These are phyloP conservation scores for Ogataea pini DNA, from an alignment of 805 yeast species.

Conservation along the genomic window DNA sequence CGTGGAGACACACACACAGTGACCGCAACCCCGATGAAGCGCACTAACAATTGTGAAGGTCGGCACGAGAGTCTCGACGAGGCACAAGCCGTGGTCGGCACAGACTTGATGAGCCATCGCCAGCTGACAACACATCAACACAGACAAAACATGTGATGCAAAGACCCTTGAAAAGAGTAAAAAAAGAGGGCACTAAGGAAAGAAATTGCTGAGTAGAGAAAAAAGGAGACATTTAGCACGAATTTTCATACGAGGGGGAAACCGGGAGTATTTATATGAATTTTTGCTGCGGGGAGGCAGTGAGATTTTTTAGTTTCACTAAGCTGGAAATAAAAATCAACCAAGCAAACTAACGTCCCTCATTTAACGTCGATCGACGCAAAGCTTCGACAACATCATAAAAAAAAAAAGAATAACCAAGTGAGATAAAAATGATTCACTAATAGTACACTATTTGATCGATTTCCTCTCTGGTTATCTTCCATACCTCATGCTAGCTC, in stretches of 20 bases:
- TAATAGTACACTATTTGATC: no score
- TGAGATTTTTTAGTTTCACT: neutral
- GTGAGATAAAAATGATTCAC: no score
- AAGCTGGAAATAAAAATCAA: no score
- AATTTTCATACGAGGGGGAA: neutral
- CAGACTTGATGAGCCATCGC: neutral
- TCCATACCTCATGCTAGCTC: neutral
- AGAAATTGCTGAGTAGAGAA: neutral
- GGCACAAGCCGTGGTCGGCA: neutral
- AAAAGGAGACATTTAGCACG: neutral
- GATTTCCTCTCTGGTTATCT: no score
- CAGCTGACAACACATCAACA: neutral
- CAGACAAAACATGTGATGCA: neutral
- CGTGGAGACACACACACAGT: no score
- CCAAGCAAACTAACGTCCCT: no score
- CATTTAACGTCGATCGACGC: neutral
- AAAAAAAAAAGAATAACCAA: no score
- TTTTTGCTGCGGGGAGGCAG: neutral
- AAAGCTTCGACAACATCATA: no score
- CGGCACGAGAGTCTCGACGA: no score
- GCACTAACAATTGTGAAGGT: no score
- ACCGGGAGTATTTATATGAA: neutral
- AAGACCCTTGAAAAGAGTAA: neutral
- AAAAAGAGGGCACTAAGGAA: neutral
- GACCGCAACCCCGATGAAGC: no score